These are phyloP conservation scores for Eutypa lata DNA, from an alignment of 2,329 filamentous ascomycete species.

Conservation along the genomic window DNA sequence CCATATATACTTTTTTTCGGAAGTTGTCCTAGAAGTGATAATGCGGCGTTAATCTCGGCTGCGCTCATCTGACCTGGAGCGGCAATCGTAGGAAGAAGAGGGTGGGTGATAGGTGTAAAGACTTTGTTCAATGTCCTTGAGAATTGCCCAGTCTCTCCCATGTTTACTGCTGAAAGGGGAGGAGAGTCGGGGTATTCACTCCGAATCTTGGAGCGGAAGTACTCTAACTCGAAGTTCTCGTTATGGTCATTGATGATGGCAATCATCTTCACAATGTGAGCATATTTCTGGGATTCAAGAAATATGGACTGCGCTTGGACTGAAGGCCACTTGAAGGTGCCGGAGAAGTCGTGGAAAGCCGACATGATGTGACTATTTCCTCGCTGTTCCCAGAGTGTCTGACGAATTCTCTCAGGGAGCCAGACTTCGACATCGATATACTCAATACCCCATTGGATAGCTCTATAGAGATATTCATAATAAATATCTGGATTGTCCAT, in stretches of 20 bases:
- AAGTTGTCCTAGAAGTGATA: slow-evolving; percentile 76
- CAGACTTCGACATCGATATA: slow-evolving; percentile 88
- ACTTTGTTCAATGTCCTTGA: slow-evolving; percentile 81
- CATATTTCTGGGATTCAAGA: slow-evolving; percentile 66
- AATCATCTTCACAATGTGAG: slow-evolving; percentile 90
- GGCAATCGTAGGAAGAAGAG: slow-evolving; percentile 77
- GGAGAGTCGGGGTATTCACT: slow-evolving; percentile 65
- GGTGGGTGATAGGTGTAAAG: slow-evolving; percentile 85
- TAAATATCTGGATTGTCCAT: slow-evolving; percentile 76
- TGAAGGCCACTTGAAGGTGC: slow-evolving; percentile 79
- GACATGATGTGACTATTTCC: slow-evolving; percentile 84
- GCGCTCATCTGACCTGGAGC: slow-evolving; percentile 83
- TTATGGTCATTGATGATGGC: slow-evolving; percentile 77
- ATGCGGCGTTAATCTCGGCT: slow-evolving; percentile 77
- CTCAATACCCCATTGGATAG: slow-evolving; percentile 85
- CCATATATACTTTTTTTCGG: slow-evolving; percentile 79
- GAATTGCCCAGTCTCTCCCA: slow-evolving; percentile 82
- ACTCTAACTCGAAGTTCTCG: slow-evolving; percentile 87
- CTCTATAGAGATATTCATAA: slow-evolving; percentile 76
- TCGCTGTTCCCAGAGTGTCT: slow-evolving; percentile 63
- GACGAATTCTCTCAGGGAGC: slow-evolving; percentile 74
- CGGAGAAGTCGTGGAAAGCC: slow-evolving; percentile 88
- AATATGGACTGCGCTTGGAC: slow-evolving; percentile 70
- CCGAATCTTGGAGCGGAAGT: slow-evolving; percentile 77
- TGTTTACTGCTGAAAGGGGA: slow-evolving; percentile 79